Conservation (phyloP, 257 asterid genomes). For the Hygrophila difformis region DNA sequence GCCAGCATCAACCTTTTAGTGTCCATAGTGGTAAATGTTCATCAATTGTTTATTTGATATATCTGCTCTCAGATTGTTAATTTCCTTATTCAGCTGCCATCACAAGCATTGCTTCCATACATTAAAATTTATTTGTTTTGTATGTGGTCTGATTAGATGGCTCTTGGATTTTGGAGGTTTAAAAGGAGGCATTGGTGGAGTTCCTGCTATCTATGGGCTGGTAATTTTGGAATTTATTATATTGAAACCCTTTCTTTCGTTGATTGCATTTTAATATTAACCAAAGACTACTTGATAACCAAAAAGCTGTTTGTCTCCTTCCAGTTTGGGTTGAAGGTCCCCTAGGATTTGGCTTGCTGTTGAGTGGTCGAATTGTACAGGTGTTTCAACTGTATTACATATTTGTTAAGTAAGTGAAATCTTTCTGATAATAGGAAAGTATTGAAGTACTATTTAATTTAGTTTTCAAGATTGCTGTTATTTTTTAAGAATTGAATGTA, state of each 20-base stretch:
- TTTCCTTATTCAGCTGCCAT: not conserved
- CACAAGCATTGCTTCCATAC: not conserved
- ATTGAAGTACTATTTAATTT: conserved; percentile 6
- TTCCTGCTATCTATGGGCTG: conserved; percentile 82
- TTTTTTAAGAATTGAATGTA: not conserved
- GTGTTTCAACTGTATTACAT: conserved; percentile 70
- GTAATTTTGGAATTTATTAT: conserved; percentile 17
- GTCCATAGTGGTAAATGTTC: conserved; percentile 54
- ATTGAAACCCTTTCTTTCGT: not conserved
- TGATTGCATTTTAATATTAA: conserved; percentile 1
- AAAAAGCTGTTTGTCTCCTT: conserved; percentile 20
- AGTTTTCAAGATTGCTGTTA: not conserved
- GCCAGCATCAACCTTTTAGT: conserved; percentile 77
- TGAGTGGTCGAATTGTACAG: conserved; percentile 76
- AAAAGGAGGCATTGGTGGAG: conserved; percentile 69
- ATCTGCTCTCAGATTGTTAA: conserved; percentile 1
- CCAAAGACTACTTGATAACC: conserved; percentile 19
- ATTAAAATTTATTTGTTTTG: conserved; percentile 12
- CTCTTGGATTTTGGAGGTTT: conserved; percentile 48
- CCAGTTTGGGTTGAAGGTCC: conserved; percentile 93
- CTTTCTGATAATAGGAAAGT: conserved; percentile 14
- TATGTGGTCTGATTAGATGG: conserved; percentile 48
- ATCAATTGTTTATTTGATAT: not conserved
- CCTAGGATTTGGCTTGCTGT: conserved; percentile 82
- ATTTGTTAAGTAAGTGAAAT: conserved; percentile 64